Conservation (phyloP, 768 basidiomycete genomes). For the Collybia sp. region DNA sequence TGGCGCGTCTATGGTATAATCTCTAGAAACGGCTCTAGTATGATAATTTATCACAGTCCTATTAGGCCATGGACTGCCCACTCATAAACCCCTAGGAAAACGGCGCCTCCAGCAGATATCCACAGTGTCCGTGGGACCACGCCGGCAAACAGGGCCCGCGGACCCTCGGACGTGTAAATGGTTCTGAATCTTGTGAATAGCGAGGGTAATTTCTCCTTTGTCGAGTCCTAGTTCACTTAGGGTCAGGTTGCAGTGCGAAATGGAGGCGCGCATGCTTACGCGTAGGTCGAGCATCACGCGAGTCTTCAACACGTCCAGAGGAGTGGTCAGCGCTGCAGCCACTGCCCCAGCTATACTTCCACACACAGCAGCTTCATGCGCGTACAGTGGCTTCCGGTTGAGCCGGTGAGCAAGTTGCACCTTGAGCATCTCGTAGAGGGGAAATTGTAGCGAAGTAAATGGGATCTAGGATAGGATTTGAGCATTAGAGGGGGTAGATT, state of each 20-base stretch:
- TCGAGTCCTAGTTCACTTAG: constrained; percentile 35
- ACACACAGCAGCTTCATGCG: constrained; percentile 80
- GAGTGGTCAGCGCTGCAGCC: constrained; percentile 89
- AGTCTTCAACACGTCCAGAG: constrained; percentile 95
- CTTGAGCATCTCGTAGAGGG: constrained; percentile 90
- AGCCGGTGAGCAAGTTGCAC: constrained; percentile 50
- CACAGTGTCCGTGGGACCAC: constrained; percentile 89
- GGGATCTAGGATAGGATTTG: constrained; percentile 61
- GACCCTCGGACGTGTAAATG: constrained; percentile 74
- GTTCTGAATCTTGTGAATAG: constrained; percentile 49
- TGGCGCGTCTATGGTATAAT: no score
- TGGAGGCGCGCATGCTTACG: constrained; percentile 35
- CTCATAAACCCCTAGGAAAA: constrained; percentile 97
- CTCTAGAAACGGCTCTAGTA: constrained; percentile 1
- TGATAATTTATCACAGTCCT: constrained; percentile 11
- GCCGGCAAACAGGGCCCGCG: constrained; percentile 76
- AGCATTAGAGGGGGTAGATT: constrained; percentile 14
- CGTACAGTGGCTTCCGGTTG: constrained; percentile 52
- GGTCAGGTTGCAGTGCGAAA: not conserved
- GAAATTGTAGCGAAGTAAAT: constrained; percentile 95
- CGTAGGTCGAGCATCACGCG: constrained; percentile 92
- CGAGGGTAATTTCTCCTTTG: constrained; percentile 47
- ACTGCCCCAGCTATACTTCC: constrained; percentile 89
- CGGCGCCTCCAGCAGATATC: constrained; percentile 95
- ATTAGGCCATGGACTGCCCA: constrained; percentile 58